These are phyloP conservation scores for Colletotrichum costaricense DNA, from an alignment of 2,329 filamentous ascomycete genomes.

Conservation along the genomic window DNA sequence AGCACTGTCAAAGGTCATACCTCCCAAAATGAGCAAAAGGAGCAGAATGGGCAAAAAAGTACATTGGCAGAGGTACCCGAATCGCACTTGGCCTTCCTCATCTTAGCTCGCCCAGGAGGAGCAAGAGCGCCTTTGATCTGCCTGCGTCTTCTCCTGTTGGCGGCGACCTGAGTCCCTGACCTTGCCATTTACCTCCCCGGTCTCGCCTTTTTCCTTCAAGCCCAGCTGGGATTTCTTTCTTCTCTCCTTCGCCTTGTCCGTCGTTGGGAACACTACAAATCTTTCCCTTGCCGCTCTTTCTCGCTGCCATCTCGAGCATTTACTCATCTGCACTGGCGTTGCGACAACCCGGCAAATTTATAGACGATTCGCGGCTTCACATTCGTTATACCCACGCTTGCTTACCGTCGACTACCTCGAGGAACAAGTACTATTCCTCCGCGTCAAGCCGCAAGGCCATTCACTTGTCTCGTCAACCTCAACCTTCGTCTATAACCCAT, in stretches of 20 bases:
- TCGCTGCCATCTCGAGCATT: neutral
- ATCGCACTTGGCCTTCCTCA: slow-evolving; percentile 1
- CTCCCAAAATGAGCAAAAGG: neutral
- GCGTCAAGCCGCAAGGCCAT: neutral
- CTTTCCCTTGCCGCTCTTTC: slow-evolving; percentile 1
- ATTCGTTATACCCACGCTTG: neutral
- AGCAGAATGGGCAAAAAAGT: neutral
- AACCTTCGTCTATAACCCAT: neutral
- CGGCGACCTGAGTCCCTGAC: neutral
- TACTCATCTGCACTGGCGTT: neutral
- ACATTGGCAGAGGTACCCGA: neutral
- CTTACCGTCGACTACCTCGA: neutral
- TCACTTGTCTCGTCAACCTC: neutral
- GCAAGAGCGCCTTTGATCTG: slow-evolving; percentile 3
- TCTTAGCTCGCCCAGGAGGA: slow-evolving; percentile 11
- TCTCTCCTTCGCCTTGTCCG: slow-evolving; percentile 1
- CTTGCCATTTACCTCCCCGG: slow-evolving; percentile 13
- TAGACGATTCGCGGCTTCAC: neutral
- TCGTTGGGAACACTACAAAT: slow-evolving; percentile 16
- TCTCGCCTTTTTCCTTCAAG: slow-evolving; percentile 17
- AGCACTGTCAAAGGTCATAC: too few relatives aligned
- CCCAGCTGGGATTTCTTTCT: neutral
- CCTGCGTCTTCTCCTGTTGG: slow-evolving; percentile 8
- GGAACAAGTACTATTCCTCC: slow-evolving; percentile 1
- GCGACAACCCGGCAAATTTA: neutral